These are phyloP conservation scores for Paramecium pentaurelia DNA, from an alignment of 73 alveolate genomes.

Conservation along the genomic window DNA sequence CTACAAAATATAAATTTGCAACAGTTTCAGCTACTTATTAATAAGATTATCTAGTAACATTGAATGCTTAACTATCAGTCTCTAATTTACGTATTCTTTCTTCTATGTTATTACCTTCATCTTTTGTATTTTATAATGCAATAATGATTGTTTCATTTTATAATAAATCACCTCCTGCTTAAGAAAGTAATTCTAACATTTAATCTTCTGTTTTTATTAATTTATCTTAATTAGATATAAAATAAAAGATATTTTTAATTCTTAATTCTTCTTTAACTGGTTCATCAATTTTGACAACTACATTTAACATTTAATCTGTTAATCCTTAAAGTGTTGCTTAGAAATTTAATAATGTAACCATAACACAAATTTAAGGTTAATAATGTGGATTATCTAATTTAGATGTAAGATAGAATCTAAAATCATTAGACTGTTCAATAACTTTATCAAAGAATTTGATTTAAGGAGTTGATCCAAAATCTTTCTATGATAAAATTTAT, in stretches of 20 bases:
- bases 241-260: constrained; percentile 68
- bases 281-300: constrained; percentile 62
- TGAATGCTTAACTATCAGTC: constrained; percentile 55
- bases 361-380: constrained; percentile 98
- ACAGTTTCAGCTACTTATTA: constrained; percentile 76
- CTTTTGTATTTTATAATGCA: constrained; percentile 75
- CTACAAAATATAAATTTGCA: constrained; percentile 77
- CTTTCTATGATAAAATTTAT: constrained; percentile 88
- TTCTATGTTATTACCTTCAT: constrained; percentile 66
- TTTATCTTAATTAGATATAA: constrained; percentile 43
- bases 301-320: constrained; percentile 74
- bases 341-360: constrained; percentile 96
- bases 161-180: constrained; percentile 68
- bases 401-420: constrained; percentile 96
- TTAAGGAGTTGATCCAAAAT: constrained; percentile 85
- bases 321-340: constrained; percentile 97
- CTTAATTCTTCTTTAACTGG: constrained; percentile 68
- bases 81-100: constrained; percentile 67
- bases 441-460: constrained; percentile 86
- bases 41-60: constrained; percentile 65
- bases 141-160: constrained; percentile 82
- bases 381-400: constrained; percentile 99
- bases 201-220: constrained; percentile 50
- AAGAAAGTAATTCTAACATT: constrained; percentile 44
- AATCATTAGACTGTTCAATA: constrained; percentile 81